Evolutionary conservation across 352 stramenopile species (phyloP).

Genomic region (Phytophthora europaea): DNA sequence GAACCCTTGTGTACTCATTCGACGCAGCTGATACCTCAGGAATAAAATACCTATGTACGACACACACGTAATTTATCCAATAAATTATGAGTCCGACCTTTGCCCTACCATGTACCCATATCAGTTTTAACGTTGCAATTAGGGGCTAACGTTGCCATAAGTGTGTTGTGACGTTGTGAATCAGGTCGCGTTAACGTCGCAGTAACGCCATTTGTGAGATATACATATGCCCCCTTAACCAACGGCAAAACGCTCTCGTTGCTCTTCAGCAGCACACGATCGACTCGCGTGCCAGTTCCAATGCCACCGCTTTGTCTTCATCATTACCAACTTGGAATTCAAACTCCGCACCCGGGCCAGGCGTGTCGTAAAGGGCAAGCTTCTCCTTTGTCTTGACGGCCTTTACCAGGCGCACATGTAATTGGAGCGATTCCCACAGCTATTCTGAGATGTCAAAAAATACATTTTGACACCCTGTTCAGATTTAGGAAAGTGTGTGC

Average conservation of each 20-base stretch:
- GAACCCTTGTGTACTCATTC: background rate
- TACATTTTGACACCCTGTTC: too few relatives aligned
- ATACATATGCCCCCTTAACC: slow-evolving; percentile 39
- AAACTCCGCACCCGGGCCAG: slow-evolving; percentile 42
- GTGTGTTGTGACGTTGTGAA: too few relatives aligned
- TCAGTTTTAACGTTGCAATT: background rate
- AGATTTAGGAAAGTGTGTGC: too few relatives aligned
- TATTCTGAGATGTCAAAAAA: too few relatives aligned
- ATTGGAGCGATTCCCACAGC: too few relatives aligned
- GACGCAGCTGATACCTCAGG: background rate
- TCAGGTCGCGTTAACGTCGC: too few relatives aligned
- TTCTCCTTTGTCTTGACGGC: slow-evolving; percentile 73
- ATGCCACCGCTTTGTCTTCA: slow-evolving; percentile 36
- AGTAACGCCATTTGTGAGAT: slow-evolving; percentile 44
- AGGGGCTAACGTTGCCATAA: background rate
- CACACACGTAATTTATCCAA: too few relatives aligned
- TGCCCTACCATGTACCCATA: background rate
- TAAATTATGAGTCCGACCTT: background rate
- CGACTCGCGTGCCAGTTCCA: slow-evolving; percentile 74
- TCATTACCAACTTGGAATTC: background rate
- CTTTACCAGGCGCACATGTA: too few relatives aligned
- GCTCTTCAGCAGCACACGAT: slow-evolving; percentile 88
- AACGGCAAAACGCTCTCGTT: slow-evolving; percentile 59
- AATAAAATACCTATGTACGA: background rate
- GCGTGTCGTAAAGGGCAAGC: slow-evolving; percentile 71